Evolutionary conservation across 495 filamentous ascomycete genomes (phyloP).

Genomic region (Thermochaetoides thermophila): DNA sequence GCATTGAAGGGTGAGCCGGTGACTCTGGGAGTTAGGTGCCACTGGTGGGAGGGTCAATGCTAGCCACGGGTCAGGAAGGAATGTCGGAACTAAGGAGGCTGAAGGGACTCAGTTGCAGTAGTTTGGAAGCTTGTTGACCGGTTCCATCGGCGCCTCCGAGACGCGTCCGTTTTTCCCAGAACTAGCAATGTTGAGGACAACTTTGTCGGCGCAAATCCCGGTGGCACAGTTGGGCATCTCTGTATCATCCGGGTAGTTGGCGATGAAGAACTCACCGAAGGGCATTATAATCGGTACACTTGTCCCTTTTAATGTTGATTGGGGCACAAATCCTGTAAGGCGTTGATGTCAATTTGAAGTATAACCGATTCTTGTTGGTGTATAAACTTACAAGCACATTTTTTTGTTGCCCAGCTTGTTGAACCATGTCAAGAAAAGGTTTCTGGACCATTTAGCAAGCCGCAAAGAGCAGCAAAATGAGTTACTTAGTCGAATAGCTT

Average conservation of each 20-base stretch:
- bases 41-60: not conserved
- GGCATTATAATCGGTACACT: too few species aligned
- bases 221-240: slow-evolving; percentile 6
- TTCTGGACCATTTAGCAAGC: slow-evolving; percentile 16
- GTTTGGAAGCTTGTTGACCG: not conserved
- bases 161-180: slow-evolving; percentile 11
- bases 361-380: not conserved
- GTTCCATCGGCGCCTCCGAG: slow-evolving; percentile 4
- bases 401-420: slow-evolving; percentile 41
- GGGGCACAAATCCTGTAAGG: slow-evolving; percentile 35
- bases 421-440: slow-evolving; percentile 49
- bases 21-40: too few species aligned
- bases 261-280: slow-evolving; percentile 42
- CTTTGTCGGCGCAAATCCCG: slow-evolving; percentile 7
- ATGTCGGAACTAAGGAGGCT: not conserved
- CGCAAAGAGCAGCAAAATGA: too few species aligned
- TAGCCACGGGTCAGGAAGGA: not conserved
- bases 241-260: slow-evolving; percentile 30
- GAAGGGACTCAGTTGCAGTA: slow-evolving; percentile 6
- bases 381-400: slow-evolving; percentile 35
- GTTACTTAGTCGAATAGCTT: too few species aligned
- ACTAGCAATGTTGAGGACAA: slow-evolving; percentile 13
- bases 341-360: not conserved
- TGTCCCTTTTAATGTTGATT: slow-evolving; percentile 37
- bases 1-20: too few species aligned